Conservation (phyloP, 345 rosid species). For the Clausena lansium region DNA sequence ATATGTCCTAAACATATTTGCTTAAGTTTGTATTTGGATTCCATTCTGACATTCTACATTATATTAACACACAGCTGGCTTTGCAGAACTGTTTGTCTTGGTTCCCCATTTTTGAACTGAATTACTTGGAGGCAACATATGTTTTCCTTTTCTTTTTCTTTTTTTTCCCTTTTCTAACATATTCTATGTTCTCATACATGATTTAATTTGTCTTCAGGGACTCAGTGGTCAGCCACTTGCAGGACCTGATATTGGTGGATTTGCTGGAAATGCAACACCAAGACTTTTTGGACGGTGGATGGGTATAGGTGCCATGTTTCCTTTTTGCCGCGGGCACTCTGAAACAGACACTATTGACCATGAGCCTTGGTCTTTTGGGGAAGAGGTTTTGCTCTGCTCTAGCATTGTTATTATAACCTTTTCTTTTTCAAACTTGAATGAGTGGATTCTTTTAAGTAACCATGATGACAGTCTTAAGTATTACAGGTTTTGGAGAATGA, state of each 20-base stretch:
- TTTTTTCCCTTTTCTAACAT: not conserved
- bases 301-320: conserved; percentile 93
- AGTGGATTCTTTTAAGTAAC: not conserved
- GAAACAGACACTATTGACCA: conserved; percentile 67
- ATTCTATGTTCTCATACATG: not conserved
- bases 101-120: not conserved
- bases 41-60: not conserved
- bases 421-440: not conserved
- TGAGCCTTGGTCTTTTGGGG: conserved; percentile 97
- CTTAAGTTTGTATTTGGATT: not conserved
- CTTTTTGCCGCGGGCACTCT: conserved; percentile 89
- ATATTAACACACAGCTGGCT: not conserved
- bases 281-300: conserved; percentile 91
- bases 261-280: conserved; percentile 84
- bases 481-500: not conserved
- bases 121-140: not conserved
- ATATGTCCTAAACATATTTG: not conserved
- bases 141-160: not conserved
- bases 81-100: not conserved
- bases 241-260: conserved; percentile 98
- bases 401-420: not conserved
- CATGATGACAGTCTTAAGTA: not conserved
- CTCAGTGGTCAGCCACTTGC: conserved; percentile 94
- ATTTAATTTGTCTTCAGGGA: conserved; percentile 48
- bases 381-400: conserved; percentile 58